Conservation (phyloP, 1,139 yeast genomes). For the Geotrichum fermentans region DNA sequence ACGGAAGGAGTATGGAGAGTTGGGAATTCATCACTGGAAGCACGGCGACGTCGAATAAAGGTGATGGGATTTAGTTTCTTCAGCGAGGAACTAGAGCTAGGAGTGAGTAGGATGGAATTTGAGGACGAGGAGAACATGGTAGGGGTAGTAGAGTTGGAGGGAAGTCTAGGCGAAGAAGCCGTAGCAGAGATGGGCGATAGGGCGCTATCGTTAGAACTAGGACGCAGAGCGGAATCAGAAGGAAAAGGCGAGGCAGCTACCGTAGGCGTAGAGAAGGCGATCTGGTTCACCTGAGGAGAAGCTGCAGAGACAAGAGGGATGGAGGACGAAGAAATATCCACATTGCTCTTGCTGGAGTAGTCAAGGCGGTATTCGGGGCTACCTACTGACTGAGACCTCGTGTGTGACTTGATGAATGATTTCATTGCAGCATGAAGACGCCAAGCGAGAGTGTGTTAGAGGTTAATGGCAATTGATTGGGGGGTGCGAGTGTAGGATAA, state of each 20-base stretch:
- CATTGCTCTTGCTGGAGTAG: no score
- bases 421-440: constrained; percentile 21
- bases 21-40: constrained; percentile 11
- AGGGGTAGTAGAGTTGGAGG: neutral
- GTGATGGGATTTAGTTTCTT: constrained; percentile 31
- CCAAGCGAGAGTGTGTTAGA: neutral
- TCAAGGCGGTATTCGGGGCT: neutral
- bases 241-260: neutral
- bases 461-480: neutral
- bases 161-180: neutral
- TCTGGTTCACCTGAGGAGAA: neutral
- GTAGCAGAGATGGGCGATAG: neutral
- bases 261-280: neutral
- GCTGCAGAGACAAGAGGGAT: neutral
- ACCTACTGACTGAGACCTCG: constrained; percentile 24
- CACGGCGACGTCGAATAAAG: constrained; percentile 21
- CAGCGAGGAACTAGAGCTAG: constrained; percentile 23
- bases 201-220: neutral
- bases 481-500: no score
- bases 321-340: no score
- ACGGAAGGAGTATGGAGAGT: constrained; percentile 15
- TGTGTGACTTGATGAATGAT: constrained; percentile 27
- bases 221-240: neutral
- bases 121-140: constrained; percentile 1
- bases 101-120: neutral